A percentile compares a stretch with the other conserved stretches of the same genome.
These are phyloP conservation scores for Venturia effusa DNA, from an alignment of 2,329 filamentous ascomycete species.

Conservation along the genomic window DNA sequence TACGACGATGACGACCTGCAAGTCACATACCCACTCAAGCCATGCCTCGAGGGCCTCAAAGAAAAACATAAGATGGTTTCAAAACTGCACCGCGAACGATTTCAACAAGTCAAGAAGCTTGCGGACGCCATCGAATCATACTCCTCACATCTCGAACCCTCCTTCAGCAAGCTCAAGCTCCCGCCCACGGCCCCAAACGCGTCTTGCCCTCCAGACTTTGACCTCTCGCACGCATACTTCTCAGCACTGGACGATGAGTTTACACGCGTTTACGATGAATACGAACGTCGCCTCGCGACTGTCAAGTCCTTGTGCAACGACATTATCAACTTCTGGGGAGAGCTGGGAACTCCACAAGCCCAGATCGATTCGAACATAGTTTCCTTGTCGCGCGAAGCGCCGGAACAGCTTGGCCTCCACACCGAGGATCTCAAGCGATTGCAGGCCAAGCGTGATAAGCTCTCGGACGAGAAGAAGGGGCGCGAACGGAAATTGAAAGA, in stretches of 20 bases:
- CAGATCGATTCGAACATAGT: constrained; percentile 84
- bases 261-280: constrained; percentile 91
- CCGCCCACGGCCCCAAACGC: constrained; percentile 72
- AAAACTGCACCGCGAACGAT: constrained; percentile 80
- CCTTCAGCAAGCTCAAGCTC: constrained; percentile 74
- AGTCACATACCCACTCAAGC: constrained; percentile 72
- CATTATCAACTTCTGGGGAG: constrained; percentile 90
- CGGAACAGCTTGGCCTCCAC: constrained; percentile 88
- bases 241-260: constrained; percentile 82
- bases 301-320: constrained; percentile 69
- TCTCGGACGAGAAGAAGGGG: constrained; percentile 77
- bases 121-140: constrained; percentile 91
- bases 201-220: constrained; percentile 54
- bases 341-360: constrained; percentile 85
- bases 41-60: constrained; percentile 69
- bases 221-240: constrained; percentile 85
- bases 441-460: constrained; percentile 63
- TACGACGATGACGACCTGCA: constrained; percentile 59
- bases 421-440: constrained; percentile 72
- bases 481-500: constrained; percentile 72
- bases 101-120: constrained; percentile 92
- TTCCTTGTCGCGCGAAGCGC: constrained; percentile 78
- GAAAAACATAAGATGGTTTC: constrained; percentile 76
- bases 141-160: constrained; percentile 84
- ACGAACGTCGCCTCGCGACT: constrained; percentile 66